Conservation (phyloP, 148 eudicot genomes). For the Rhododendron ovatum region DNA sequence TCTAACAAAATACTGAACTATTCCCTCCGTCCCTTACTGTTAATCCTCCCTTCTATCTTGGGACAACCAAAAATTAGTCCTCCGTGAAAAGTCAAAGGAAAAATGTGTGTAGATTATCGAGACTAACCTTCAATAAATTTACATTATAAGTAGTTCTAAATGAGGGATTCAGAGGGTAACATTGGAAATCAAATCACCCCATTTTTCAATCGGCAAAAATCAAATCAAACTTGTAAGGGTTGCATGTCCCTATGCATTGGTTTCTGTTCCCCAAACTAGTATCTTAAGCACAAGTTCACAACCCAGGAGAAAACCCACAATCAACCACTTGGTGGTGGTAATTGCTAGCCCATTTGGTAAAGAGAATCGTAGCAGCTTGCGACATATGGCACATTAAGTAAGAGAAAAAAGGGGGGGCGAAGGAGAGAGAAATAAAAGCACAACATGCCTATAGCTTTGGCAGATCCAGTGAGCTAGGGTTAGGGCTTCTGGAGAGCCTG, state of each 20-base stretch:
- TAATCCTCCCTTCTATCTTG: background rate
- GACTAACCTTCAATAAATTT: background rate
- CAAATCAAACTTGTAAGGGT: background rate
- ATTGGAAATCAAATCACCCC: background rate
- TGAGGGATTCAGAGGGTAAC: background rate
- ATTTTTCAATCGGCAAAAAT: background rate
- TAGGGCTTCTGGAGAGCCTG: constrained; percentile 83
- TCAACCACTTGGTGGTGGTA: background rate
- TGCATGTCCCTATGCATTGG: background rate
- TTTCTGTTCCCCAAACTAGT: background rate
- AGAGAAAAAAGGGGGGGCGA: background rate
- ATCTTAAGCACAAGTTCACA: background rate
- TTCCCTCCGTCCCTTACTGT: background rate
- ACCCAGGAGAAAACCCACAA: constrained; percentile 2
- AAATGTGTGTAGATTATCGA: background rate
- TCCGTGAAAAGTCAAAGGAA: background rate
- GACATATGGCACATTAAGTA: background rate
- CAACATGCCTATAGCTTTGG: constrained; percentile 74
- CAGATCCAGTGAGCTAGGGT: constrained; percentile 92
- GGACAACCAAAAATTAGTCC: background rate
- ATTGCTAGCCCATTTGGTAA: background rate
- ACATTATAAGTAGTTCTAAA: background rate
- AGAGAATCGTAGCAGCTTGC: background rate
- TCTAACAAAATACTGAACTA: background rate
- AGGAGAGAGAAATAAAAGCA: background rate